Percentiles rank a stretch among this genome's conserved stretches.
These are phyloP conservation scores for Trichoderma virens DNA, from an alignment of 495 filamentous ascomycete species.

Conservation along the genomic window DNA sequence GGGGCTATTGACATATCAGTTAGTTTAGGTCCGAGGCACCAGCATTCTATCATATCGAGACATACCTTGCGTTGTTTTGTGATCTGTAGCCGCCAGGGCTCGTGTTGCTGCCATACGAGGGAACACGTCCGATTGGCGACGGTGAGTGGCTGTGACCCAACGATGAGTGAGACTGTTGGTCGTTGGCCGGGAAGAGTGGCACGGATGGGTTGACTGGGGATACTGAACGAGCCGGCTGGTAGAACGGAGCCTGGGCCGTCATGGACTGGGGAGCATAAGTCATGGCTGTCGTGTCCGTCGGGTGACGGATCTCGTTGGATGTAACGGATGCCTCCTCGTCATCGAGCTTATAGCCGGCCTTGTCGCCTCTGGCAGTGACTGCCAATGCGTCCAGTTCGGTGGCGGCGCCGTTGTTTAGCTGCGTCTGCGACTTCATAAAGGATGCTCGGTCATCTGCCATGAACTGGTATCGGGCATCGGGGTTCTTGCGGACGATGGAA, in stretches of 20 bases:
- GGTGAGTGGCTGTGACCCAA: not conserved
- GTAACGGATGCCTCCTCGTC: slow-evolving; percentile 60
- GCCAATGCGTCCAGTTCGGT: slow-evolving; percentile 91
- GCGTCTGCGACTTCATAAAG: slow-evolving; percentile 94
- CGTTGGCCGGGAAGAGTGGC: slow-evolving; percentile 51
- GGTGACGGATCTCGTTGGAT: slow-evolving; percentile 32
- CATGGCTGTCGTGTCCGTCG: slow-evolving; percentile 17
- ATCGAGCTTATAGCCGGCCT: slow-evolving; percentile 54
- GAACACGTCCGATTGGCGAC: slow-evolving; percentile 10
- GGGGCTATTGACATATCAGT: slow-evolving; percentile 25
- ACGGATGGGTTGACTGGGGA: slow-evolving; percentile 62
- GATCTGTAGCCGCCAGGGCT: slow-evolving; percentile 32
- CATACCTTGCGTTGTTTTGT: slow-evolving; percentile 38
- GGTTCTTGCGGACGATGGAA: slow-evolving; percentile 87
- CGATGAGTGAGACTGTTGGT: slow-evolving; percentile 8
- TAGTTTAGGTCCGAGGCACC: too few species aligned
- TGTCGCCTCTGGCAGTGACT: slow-evolving; percentile 85
- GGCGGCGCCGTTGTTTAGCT: slow-evolving; percentile 50
- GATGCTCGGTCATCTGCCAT: slow-evolving; percentile 96
- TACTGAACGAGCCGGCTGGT: not conserved
- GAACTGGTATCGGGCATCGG: slow-evolving; percentile 89
- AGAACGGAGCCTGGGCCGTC: slow-evolving; percentile 21
- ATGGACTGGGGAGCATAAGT: slow-evolving; percentile 17
- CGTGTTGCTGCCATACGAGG: slow-evolving; percentile 24
- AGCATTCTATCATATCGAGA: not conserved